A percentile compares a stretch with the other conserved stretches of the same genome.
Conservation (phyloP, 1,139 yeast genomes). For the Nakaseomyces nivariensis region DNA sequence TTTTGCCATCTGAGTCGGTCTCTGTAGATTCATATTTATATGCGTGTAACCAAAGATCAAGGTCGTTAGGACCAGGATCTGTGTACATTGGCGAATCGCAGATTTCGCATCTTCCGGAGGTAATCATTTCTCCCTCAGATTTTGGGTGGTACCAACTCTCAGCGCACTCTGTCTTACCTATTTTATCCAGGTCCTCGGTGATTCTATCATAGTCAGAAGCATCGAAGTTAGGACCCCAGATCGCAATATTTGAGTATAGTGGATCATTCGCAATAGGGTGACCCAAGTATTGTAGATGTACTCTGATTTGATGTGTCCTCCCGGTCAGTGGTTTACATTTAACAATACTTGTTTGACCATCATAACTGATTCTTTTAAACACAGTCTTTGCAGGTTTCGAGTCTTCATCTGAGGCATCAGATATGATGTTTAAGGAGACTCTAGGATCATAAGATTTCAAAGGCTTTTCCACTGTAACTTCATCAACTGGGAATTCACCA, state of each 20-base stretch:
- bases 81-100: conserved; percentile 71
- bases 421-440: conserved; percentile 62
- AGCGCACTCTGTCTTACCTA: conserved; percentile 63
- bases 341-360: conserved; percentile 57
- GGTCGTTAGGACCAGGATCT: conserved; percentile 81
- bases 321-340: conserved; percentile 83
- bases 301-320: conserved; percentile 89
- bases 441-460: conserved; percentile 67
- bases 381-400: conserved; percentile 56
- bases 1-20: conserved; percentile 49
- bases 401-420: conserved; percentile 34
- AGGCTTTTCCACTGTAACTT: conserved; percentile 55
- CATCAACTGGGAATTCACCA: conserved; percentile 65
- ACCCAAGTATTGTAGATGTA: conserved; percentile 79
- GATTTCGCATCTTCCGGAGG: conserved; percentile 48
- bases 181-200: conserved; percentile 40
- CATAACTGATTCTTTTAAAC: conserved; percentile 33
- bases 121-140: conserved; percentile 48
- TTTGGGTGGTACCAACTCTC: conserved; percentile 57
- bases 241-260: conserved; percentile 57
- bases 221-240: conserved; percentile 75
- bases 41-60: conserved; percentile 88
- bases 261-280: conserved; percentile 95
- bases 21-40: conserved; percentile 54
- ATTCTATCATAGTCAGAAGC: conserved; percentile 42